Percentiles rank a stretch among this genome's conserved stretches.
phyloP scores from a whole-genome alignment of 164 flowering plant species.

The Nymphaea colorata region DNA sequence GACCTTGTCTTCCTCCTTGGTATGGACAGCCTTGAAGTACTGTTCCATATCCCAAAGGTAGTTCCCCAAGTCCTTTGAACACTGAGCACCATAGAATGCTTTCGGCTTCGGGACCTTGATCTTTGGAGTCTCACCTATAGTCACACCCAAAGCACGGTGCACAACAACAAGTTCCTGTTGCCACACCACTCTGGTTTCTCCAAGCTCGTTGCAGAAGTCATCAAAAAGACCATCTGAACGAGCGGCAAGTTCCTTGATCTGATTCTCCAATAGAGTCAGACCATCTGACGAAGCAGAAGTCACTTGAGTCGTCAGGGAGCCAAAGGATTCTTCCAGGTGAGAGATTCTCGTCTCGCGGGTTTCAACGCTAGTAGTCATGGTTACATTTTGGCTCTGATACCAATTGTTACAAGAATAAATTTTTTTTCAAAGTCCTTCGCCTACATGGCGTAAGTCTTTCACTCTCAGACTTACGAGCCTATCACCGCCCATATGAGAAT shows the following conservation, averaged over 20 bases:
- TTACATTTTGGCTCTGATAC: not conserved
- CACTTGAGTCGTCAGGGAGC: no score
- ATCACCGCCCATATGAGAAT: no score
- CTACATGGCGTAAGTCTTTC: no score
- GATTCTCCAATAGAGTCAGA: not conserved
- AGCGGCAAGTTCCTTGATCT: not conserved
- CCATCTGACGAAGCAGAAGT: not conserved
- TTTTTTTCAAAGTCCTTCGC: not conserved
- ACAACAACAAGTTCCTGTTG: not conserved
- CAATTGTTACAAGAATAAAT: not conserved
- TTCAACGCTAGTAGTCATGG: not conserved
- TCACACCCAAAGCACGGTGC: not conserved
- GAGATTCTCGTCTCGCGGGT: not conserved
- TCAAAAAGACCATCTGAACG: not conserved
- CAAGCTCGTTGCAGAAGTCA: not conserved
- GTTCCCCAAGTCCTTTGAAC: constrained; percentile 9
- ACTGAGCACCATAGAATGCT: not conserved
- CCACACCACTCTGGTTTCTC: not conserved
- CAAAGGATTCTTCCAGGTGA: no score
- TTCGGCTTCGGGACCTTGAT: constrained; percentile 6
- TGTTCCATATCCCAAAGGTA: constrained; percentile 10
- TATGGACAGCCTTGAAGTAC: constrained; percentile 3
- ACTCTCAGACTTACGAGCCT: no score
- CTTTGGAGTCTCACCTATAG: not conserved
- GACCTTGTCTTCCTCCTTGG: not conserved